phyloP scores from a whole-genome alignment of 441 rosid genomes.

The Hypseocharis bilobata region DNA sequence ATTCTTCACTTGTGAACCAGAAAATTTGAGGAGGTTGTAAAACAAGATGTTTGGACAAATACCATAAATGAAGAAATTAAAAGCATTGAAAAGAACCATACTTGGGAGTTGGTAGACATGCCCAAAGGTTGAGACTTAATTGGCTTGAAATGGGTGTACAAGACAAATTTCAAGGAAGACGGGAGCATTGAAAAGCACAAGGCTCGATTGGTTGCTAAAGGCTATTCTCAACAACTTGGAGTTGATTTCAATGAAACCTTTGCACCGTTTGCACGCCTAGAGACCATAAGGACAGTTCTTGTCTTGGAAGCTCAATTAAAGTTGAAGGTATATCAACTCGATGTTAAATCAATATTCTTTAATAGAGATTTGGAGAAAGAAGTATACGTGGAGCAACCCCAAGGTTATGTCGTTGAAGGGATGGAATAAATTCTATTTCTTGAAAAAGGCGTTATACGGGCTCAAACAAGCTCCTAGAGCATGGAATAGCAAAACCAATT shows the following conservation, averaged over 20 bases:
- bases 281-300: neutral
- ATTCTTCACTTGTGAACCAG: too few relatives aligned
- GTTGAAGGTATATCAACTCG: neutral
- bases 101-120: neutral
- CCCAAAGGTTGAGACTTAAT: neutral
- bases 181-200: constrained; percentile 1
- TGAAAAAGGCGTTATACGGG: constrained; percentile 5
- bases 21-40: neutral
- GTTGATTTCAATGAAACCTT: neutral
- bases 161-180: neutral
- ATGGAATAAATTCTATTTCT: neutral
- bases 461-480: constrained; percentile 1
- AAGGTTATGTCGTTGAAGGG: neutral
- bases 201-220: constrained; percentile 10
- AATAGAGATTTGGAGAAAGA: constrained; percentile 9
- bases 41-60: neutral
- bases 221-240: constrained; percentile 7
- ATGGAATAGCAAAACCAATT: constrained; percentile 1
- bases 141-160: constrained; percentile 12
- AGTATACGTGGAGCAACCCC: constrained; percentile 7
- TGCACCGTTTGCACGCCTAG: neutral
- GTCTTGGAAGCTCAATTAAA: neutral
- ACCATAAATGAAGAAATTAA: constrained; percentile 7
- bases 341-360: constrained; percentile 8
- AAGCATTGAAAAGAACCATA: neutral